phyloP scores from a whole-genome alignment of 2,329 filamentous ascomycete genomes.

The Fusarium napiforme region DNA sequence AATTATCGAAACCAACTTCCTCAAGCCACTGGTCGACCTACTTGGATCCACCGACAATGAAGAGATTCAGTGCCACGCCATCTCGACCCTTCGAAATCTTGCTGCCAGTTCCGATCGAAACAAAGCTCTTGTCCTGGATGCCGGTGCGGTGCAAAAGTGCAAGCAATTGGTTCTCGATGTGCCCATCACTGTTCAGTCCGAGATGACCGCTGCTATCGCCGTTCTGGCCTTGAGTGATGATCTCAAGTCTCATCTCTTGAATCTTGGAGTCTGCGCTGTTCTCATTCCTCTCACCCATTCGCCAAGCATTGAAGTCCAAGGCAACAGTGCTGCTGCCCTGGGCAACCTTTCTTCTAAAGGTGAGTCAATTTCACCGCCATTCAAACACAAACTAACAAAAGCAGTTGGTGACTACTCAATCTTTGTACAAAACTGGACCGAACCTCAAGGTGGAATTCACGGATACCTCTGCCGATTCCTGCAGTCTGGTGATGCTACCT shows the following conservation, averaged over 20 bases:
- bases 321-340: conserved; percentile 94
- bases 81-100: conserved; percentile 93
- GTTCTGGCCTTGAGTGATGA: conserved; percentile 96
- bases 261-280: conserved; percentile 94
- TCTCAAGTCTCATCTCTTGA: conserved; percentile 89
- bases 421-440: conserved; percentile 92
- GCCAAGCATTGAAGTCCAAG: conserved; percentile 96
- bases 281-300: conserved; percentile 95
- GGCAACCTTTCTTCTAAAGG: conserved; percentile 98
- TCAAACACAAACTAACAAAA: conserved; percentile 11
- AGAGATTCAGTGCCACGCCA: conserved; percentile 98
- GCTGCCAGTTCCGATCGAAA: conserved; percentile 97
- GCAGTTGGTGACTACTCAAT: conserved; percentile 95
- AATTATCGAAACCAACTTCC: conserved; percentile 96
- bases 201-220: conserved; percentile 99
- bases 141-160: conserved; percentile 97
- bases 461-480: conserved; percentile 95
- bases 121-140: conserved; percentile 96
- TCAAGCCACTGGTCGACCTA: conserved; percentile 92
- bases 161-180: conserved; percentile 96
- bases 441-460: conserved; percentile 93
- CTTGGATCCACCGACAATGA: conserved; percentile 97
- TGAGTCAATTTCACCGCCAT: conserved; percentile 53
- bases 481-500: conserved; percentile 92
- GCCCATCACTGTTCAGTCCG: conserved; percentile 92